phyloP scores from a whole-genome alignment of 148 eudicot genomes.

The Silene conica region DNA sequence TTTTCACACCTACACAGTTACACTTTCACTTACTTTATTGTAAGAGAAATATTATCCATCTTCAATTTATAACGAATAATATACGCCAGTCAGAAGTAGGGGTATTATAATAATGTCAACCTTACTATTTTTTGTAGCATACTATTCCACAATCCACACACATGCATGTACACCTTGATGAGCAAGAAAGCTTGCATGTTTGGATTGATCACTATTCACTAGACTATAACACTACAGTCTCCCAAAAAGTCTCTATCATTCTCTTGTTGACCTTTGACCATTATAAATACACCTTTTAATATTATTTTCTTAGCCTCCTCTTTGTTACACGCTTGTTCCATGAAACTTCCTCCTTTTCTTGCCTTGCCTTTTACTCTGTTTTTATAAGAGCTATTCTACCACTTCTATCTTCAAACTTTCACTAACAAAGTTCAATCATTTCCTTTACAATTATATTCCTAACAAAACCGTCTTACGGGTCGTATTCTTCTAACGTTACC shows the following conservation, averaged over 20 bases:
- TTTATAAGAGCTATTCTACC: background rate
- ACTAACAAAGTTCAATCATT: too few species aligned
- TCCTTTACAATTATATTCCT: background rate
- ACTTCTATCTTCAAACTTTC: background rate
- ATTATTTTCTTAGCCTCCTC: background rate
- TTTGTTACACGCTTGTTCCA: conserved; percentile 10
- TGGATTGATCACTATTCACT: too few species aligned
- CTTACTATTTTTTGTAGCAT: background rate
- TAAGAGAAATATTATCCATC: too few species aligned
- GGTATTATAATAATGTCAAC: background rate
- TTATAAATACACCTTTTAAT: background rate
- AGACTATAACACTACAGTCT: conserved; percentile 1
- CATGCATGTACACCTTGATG: conserved; percentile 5
- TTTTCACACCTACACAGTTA: too few species aligned
- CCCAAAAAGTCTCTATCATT: background rate
- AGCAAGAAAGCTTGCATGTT: conserved; percentile 21
- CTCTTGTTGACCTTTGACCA: conserved; percentile 18
- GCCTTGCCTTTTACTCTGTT: conserved; percentile 13
- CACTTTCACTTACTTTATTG: too few species aligned
- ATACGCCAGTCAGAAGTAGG: too few species aligned
- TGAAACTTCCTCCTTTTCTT: conserved; percentile 26
- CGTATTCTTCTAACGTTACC: too few species aligned
- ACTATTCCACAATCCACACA: background rate
- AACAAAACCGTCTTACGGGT: too few species aligned
- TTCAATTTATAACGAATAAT: too few species aligned